Percentiles rank a stretch among this genome's conserved stretches.
Conservation (phyloP, 306 rosid genomes). For the Abrus precatorius region DNA sequence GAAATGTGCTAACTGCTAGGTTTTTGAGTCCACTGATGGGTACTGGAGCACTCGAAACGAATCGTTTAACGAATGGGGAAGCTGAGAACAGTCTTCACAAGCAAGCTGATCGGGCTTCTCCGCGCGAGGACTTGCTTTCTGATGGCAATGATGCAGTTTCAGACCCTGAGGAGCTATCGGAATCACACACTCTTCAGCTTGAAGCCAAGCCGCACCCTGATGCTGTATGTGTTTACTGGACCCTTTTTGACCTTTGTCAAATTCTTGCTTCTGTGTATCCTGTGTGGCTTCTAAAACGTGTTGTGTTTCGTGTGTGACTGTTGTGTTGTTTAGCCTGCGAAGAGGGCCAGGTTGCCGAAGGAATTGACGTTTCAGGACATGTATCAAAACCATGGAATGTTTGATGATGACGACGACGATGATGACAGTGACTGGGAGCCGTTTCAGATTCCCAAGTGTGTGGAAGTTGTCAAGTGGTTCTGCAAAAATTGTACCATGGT, state of each 20-base stretch:
- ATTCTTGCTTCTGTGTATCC: neutral
- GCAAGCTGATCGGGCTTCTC: conserved; percentile 49
- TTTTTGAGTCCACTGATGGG: conserved; percentile 38
- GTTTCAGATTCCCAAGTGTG: conserved; percentile 54
- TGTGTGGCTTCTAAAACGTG: conserved; percentile 2
- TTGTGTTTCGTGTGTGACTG: neutral
- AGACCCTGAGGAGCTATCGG: conserved; percentile 48
- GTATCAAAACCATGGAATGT: conserved; percentile 57
- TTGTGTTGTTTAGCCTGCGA: conserved; percentile 55
- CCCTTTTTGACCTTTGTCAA: neutral
- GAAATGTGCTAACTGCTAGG: conserved; percentile 57
- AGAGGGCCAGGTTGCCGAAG: conserved; percentile 63
- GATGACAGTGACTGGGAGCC: conserved; percentile 97
- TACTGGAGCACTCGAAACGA: conserved; percentile 54
- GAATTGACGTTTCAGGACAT: conserved; percentile 82
- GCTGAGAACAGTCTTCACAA: conserved; percentile 62
- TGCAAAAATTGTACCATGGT: conserved; percentile 88
- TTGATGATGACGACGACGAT: conserved; percentile 70
- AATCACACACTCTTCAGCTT: conserved; percentile 2
- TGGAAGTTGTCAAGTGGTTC: conserved; percentile 80
- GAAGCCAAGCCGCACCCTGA: conserved; percentile 45
- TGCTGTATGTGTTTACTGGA: conserved; percentile 48
- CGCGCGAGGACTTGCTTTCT: conserved; percentile 46
- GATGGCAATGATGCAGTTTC: conserved; percentile 54
- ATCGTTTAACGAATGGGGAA: conserved; percentile 59